Evolutionary conservation across 331 rosid species (phyloP).

Genomic region (Prunus yedoensis): DNA sequence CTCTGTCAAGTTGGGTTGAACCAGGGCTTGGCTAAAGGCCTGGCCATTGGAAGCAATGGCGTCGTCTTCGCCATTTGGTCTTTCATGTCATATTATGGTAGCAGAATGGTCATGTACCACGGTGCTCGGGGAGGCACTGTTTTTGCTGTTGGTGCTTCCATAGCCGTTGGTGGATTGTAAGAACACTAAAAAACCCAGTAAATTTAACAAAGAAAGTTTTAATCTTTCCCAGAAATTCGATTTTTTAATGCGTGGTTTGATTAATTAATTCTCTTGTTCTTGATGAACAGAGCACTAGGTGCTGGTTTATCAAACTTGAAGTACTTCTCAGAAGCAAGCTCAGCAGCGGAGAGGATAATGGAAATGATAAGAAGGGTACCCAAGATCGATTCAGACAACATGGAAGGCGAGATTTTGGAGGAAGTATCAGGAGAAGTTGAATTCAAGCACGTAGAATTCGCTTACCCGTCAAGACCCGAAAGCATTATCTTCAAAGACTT

Average conservation of each 20-base stretch:
- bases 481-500: conserved; percentile 49
- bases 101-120: conserved; percentile 84
- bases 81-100: conserved; percentile 71
- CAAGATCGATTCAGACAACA: conserved; percentile 73
- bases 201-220: neutral
- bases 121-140: conserved; percentile 83
- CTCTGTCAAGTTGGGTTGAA: conserved; percentile 68
- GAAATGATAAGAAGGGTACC: conserved; percentile 76
- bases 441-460: conserved; percentile 53
- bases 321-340: conserved; percentile 71
- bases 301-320: conserved; percentile 74
- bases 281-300: conserved; percentile 65
- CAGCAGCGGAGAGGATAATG: conserved; percentile 65
- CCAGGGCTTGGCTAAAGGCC: conserved; percentile 85
- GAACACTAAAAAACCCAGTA: neutral
- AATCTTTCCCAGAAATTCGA: neutral
- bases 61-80: conserved; percentile 83
- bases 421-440: conserved; percentile 63
- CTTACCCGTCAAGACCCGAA: conserved; percentile 87
- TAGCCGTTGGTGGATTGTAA: conserved; percentile 88
- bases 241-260: neutral
- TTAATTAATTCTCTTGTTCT: neutral
- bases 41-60: conserved; percentile 91
- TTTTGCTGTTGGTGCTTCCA: conserved; percentile 68
- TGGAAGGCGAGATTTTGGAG: conserved; percentile 54